Evolutionary conservation across 2,329 filamentous ascomycete genomes (phyloP).

Genomic region (Clarireedia homoeocarpa): DNA sequence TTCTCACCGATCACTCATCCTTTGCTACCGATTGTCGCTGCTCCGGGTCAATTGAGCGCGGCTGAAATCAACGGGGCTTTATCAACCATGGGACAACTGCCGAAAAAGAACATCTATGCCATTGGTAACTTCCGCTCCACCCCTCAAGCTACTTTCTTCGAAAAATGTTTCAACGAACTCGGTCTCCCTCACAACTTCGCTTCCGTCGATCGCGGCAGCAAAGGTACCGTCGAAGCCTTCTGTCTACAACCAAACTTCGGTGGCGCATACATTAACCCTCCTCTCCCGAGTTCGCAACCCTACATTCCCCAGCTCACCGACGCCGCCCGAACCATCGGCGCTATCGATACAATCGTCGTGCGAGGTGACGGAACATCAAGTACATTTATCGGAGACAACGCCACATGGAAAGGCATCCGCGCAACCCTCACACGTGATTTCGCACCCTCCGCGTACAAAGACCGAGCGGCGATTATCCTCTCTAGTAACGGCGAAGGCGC

Average conservation of each 20-base stretch:
- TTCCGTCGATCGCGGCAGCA: constrained; percentile 63
- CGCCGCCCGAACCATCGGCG: constrained; percentile 69
- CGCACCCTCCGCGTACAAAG: constrained; percentile 72
- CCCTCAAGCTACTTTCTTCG: constrained; percentile 76
- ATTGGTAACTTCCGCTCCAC: constrained; percentile 64
- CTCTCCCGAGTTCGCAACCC: constrained; percentile 48
- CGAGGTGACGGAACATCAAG: constrained; percentile 40
- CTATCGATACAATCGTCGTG: constrained; percentile 74
- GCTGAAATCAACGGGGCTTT: constrained; percentile 78
- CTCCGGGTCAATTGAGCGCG: constrained; percentile 77
- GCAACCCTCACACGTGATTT: constrained; percentile 75
- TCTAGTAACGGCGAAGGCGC: constrained; percentile 68
- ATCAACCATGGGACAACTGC: constrained; percentile 71
- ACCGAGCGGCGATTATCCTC: constrained; percentile 67
- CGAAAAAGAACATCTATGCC: constrained; percentile 72
- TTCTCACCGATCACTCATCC: constrained; percentile 87
- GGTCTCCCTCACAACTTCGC: constrained; percentile 79
- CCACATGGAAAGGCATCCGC: constrained; percentile 77
- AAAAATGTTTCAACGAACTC: constrained; percentile 74
- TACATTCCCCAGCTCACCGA: constrained; percentile 63
- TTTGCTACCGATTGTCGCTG: constrained; percentile 73
- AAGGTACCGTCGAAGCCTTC: constrained; percentile 61
- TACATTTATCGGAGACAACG: constrained; percentile 69
- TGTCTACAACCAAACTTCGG: constrained; percentile 70
- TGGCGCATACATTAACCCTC: constrained; percentile 72